A percentile compares a stretch with the other conserved stretches of the same genome.
phyloP scores from a whole-genome alignment of 1,284 basidiomycete species.

The Moesziomyces sp. region DNA sequence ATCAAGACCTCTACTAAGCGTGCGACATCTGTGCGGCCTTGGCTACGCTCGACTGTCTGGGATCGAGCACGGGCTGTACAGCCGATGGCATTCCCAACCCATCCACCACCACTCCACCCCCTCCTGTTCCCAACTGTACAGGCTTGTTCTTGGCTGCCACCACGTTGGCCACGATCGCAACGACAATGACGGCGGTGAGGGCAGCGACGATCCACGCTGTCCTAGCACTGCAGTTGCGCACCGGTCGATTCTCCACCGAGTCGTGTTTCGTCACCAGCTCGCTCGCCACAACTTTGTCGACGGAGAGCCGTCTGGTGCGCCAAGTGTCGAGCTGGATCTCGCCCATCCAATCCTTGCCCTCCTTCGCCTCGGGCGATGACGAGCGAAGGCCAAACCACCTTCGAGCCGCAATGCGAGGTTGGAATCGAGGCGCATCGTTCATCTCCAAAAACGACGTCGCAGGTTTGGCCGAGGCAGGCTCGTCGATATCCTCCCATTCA shows the following conservation, averaged over 20 bases:
- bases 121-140: too few species aligned
- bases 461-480: neutral
- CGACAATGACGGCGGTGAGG: neutral
- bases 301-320: neutral
- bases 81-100: too few species aligned
- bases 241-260: slow-evolving; percentile 28
- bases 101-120: too few species aligned
- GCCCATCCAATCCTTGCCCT: neutral
- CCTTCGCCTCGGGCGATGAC: neutral
- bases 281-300: slow-evolving; percentile 4
- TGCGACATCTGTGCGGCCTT: slow-evolving; percentile 30
- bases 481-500: slow-evolving; percentile 41
- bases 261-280: slow-evolving; percentile 13
- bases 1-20: too few species aligned
- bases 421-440: slow-evolving; percentile 18
- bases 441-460: slow-evolving; percentile 27
- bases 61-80: too few species aligned
- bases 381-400: slow-evolving; percentile 1
- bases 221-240: neutral
- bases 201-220: too few species aligned
- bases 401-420: neutral
- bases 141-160: slow-evolving; percentile 13
- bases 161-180: slow-evolving; percentile 2
- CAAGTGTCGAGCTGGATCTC: slow-evolving; percentile 5
- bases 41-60: neutral